These are phyloP conservation scores for Mucor circinelloides DNA, from an alignment of 371 early-diverging fungal species.

Conservation along the genomic window DNA sequence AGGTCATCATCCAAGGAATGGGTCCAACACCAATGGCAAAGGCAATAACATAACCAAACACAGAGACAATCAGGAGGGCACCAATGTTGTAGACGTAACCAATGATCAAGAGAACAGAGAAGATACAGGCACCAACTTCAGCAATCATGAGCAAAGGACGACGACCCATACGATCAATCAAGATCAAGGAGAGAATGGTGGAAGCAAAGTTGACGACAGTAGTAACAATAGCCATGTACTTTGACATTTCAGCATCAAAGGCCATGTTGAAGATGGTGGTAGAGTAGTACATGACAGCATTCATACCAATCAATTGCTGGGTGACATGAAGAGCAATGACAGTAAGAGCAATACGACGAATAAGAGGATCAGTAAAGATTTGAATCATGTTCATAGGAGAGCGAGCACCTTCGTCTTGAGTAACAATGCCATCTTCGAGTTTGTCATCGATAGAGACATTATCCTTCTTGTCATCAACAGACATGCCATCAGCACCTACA, in stretches of 20 bases:
- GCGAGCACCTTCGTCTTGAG: neutral
- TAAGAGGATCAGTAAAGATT: constrained; percentile 41
- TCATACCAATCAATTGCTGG: constrained; percentile 88
- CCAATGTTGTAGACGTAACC: constrained; percentile 50
- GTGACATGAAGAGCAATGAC: constrained; percentile 46
- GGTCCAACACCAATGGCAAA: constrained; percentile 85
- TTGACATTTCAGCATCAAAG: constrained; percentile 48
- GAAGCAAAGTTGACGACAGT: constrained; percentile 64
- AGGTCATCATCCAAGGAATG: constrained; percentile 76
- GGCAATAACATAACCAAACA: constrained; percentile 72
- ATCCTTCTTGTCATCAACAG: neutral
- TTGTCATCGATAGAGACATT: neutral
- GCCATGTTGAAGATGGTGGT: constrained; percentile 59
- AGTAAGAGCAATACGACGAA: constrained; percentile 56
- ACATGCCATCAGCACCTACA: constrained; percentile 74
- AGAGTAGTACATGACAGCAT: constrained; percentile 80
- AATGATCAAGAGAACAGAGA: constrained; percentile 58
- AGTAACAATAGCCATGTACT: constrained; percentile 55
- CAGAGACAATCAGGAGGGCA: constrained; percentile 59
- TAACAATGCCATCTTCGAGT: neutral
- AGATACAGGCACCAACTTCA: constrained; percentile 56
- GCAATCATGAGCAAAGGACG: constrained; percentile 63
- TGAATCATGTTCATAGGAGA: constrained; percentile 26
- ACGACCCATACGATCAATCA: constrained; percentile 39
- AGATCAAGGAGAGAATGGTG: constrained; percentile 48